Evolutionary conservation across 2,329 filamentous ascomycete species (phyloP), one percentile per base, ranked within the genome.

Genomic region (Diaporthe sp.): DNA sequence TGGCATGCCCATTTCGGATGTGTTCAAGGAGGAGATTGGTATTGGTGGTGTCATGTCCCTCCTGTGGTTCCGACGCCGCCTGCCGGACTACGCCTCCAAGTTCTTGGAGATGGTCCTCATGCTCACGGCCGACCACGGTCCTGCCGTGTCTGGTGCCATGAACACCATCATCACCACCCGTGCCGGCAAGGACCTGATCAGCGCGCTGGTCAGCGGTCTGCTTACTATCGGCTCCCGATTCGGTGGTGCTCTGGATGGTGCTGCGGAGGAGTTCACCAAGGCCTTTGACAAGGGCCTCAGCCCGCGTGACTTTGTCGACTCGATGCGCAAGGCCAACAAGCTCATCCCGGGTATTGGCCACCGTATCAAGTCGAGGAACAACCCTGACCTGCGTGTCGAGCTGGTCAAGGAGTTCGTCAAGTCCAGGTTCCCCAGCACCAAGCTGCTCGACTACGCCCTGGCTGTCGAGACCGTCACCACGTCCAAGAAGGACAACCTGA

Each of bases 91-190:
- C 85, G 97, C 97, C 83, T 97, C 95, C 91, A 98, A 98, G 89
- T 99, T 99, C 91, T 89, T 99, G 81, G 97, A 99, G 91, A 99
- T 99, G 97, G 97, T 99, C 79, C 96, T 99, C 86, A 99, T 99
- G 97, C 92, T 99, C 84, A 99, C 97, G 84, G 97, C 97, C 82
- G 97, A 99, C 84, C 97, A 99, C 92, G 97, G 97, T 87, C 97
- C 97, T 73, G 97, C 97, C 81, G 97, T 99, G 81, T 99, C 97
- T 81, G 97, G 97, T 91, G 97, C 97, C 86, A 99, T 99, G 97
- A 99, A 99, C 93, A 99, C 97, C 85, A 99, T 99, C 86, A 98
- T 99, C 86, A 99, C 97, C 78, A 99, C 97, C 76, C 95, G 97
- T 94, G 97, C 97, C 78, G 97, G 97, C 86, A 99, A 99, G 91